Evolutionary conservation across 106 monocot genomes (phyloP).

Genomic region (Dendrobium nobile): DNA sequence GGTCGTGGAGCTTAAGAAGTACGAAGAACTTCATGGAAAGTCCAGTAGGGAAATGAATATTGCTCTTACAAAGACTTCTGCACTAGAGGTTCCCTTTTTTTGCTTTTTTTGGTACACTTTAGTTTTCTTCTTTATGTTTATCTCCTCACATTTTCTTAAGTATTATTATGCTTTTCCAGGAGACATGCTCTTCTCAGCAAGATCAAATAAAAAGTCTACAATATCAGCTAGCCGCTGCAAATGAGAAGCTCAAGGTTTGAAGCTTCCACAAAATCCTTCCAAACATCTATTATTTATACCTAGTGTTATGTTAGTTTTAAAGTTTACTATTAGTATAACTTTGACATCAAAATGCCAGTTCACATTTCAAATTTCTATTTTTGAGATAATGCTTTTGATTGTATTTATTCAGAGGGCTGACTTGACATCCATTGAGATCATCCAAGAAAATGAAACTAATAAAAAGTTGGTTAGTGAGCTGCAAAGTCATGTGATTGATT

Average conservation of each 20-base stretch:
- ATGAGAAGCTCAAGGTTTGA: conserved; percentile 65
- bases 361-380: not conserved
- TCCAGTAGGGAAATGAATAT: conserved; percentile 16
- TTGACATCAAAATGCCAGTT: not conserved
- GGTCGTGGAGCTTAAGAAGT: conserved; percentile 23
- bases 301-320: not conserved
- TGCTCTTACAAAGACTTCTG: conserved; percentile 8
- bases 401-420: conserved; percentile 47
- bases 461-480: conserved; percentile 36
- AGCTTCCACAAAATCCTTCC: not conserved
- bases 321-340: not conserved
- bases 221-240: conserved; percentile 42
- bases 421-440: conserved; percentile 40
- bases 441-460: conserved; percentile 44
- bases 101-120: not conserved
- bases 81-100: conserved; percentile 44
- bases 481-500: conserved; percentile 41
- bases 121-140: not conserved
- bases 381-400: not conserved
- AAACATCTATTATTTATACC: not conserved
- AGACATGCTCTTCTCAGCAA: conserved; percentile 45
- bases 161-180: conserved; percentile 28
- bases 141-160: not conserved
- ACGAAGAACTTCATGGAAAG: conserved; percentile 20
- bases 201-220: conserved; percentile 49